These are phyloP conservation scores for Podospora conica DNA, from an alignment of 495 filamentous ascomycete genomes.

Conservation along the genomic window DNA sequence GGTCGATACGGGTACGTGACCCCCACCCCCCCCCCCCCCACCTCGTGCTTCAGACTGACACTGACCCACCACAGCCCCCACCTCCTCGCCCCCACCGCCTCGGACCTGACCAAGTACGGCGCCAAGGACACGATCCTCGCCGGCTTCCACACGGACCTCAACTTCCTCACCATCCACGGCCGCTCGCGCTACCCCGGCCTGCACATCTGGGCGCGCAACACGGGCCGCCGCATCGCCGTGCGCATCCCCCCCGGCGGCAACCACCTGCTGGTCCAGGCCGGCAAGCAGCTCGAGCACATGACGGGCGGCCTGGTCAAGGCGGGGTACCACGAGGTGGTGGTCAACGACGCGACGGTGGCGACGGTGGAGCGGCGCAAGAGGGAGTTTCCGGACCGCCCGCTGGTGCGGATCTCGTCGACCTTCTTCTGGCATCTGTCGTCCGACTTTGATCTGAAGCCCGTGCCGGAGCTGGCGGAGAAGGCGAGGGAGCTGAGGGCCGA, in stretches of 20 bases:
- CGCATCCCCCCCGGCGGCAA: conserved; percentile 40
- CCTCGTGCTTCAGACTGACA: background rate
- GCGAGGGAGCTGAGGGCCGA: conserved; percentile 34
- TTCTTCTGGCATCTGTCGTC: conserved; percentile 48
- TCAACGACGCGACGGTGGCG: conserved; percentile 39
- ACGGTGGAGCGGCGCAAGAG: conserved; percentile 29
- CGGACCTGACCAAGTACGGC: conserved; percentile 42
- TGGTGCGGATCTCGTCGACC: conserved; percentile 43
- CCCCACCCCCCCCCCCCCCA: background rate
- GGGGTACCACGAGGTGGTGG: conserved; percentile 49
- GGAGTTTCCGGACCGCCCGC: conserved; percentile 36
- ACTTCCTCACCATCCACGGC: conserved; percentile 51
- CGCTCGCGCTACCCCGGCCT: conserved; percentile 48
- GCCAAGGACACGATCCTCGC: conserved; percentile 46
- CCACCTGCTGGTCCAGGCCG: conserved; percentile 46
- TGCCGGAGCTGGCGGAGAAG: conserved; percentile 31
- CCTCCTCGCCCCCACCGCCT: conserved; percentile 47
- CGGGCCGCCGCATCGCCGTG: conserved; percentile 43
- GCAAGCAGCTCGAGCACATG: conserved; percentile 49
- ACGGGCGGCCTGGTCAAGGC: conserved; percentile 48
- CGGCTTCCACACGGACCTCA: conserved; percentile 49
- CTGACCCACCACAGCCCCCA: conserved; percentile 36
- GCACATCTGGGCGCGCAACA: conserved; percentile 51
- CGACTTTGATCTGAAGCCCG: conserved; percentile 41
- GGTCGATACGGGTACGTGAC: conserved; percentile 43